phyloP scores from a whole-genome alignment of 371 early-diverging fungal genomes.

The Rhizopus microsporus region DNA sequence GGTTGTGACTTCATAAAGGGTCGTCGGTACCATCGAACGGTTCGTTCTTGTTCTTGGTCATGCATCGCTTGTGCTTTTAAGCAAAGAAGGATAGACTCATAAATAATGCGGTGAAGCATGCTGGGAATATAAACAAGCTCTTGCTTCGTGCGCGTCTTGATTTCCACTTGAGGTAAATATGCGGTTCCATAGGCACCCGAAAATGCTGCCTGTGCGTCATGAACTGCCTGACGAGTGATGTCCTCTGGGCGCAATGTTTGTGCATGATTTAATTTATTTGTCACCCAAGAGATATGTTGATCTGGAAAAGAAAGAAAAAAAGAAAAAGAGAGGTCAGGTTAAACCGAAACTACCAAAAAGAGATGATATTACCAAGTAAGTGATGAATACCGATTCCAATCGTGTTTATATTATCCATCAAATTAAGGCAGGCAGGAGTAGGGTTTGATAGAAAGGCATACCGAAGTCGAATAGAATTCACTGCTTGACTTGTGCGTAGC shows the following conservation, averaged over 20 bases:
- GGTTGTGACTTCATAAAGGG: constrained; percentile 25
- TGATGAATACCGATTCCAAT: constrained; percentile 64
- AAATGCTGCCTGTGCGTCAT: constrained; percentile 61
- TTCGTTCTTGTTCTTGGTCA: constrained; percentile 52
- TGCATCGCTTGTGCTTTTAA: constrained; percentile 54
- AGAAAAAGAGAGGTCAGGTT: neutral
- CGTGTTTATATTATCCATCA: constrained; percentile 50
- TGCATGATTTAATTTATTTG: constrained; percentile 56
- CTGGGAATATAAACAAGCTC: constrained; percentile 64
- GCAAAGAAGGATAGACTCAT: constrained; percentile 64
- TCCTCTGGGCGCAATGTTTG: constrained; percentile 61
- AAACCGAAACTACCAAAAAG: neutral
- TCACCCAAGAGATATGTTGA: constrained; percentile 66
- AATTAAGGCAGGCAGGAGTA: constrained; percentile 16
- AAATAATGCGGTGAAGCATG: constrained; percentile 68
- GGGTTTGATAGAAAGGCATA: constrained; percentile 34
- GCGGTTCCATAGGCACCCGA: constrained; percentile 34
- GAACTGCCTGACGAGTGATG: constrained; percentile 63
- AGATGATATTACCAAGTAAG: constrained; percentile 43
- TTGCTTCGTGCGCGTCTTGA: constrained; percentile 22
- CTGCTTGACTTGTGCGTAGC: constrained; percentile 40
- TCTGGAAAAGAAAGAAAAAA: constrained; percentile 21
- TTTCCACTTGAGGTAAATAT: constrained; percentile 23
- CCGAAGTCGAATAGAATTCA: constrained; percentile 42
- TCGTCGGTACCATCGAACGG: constrained; percentile 29